Evolutionary conservation across 1,139 yeast genomes (phyloP), one percentile per base, ranked within the genome.

Genomic region (Barnettozyma hawaiiensis): DNA sequence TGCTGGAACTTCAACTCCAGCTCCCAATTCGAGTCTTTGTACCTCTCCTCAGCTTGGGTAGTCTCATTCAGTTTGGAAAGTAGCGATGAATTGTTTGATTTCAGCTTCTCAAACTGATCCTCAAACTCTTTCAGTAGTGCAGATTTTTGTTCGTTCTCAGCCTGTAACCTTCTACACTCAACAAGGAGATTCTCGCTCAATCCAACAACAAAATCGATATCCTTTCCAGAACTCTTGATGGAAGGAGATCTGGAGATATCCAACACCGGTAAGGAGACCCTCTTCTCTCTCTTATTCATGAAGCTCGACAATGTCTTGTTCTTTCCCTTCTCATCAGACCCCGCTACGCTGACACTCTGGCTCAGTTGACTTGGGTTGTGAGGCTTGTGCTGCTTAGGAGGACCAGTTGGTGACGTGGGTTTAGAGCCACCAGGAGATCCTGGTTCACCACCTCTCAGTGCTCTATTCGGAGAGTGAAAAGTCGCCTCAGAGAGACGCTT

Each of bases 161-260:
- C 81, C 42, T 80, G 85, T 44, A 87, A 70, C 48, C 83, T 71
- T 51, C 97, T 75, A 57, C 96, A 86, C 63, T 89, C 95, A 22
- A 75, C 69, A 23, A 89, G 70, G 47, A 89, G 67, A 43, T 81
- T 83, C 57, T 87, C 95, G 62, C 94, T 84, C 48, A 89, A 66
- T 2, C 87, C 94, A 43, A 89, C 84, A 5, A 85, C 86, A 60
- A 87, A 87, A 53, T 81, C 78, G 67, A 85, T 78, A 51, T 86
- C 92, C 53, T 79, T 76, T 22, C 62, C 60, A 19, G 49, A 37
- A 46, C 53, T 48, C 51, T 58, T 47, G 36, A 51, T 20, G 34
- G 55, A 38, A 43, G 62, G 45, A 23, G 61, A 47, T 50, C 56
- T 42, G 47, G 51, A 40, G 43, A 42, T 41, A 48, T 63, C 51